Base-by-base conservation (phyloP, 2,329 filamentous ascomycete genomes). In the Ophiostoma ulmi region DNA sequence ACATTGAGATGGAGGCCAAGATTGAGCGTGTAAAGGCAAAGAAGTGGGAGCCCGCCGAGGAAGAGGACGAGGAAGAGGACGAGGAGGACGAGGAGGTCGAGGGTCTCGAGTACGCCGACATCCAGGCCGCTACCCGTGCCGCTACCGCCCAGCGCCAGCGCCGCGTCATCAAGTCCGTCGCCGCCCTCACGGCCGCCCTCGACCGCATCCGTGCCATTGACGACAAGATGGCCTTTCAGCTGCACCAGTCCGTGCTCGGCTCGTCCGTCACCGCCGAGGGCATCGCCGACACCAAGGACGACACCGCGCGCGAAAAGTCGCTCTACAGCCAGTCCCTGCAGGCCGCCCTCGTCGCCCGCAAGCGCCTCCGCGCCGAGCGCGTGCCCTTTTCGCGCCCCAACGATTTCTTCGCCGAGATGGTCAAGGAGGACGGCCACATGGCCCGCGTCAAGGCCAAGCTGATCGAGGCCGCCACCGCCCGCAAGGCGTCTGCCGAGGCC, bases 331-430 rank as follows among this genome's bases (percentile, higher is more conserved):
- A 98, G 82, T 91, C 91, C 67, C 87, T 97, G 55, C 88, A 91
- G 48, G 93, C 93, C 0, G 93, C 90, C 4, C 87, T 89, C 74
- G 82, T 87, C 72, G 95, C 88, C 2, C 90, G 94, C 70, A 80
- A 83, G n/a, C 83, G 89, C 73, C 85, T 99, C 35, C 90, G 91
- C 78, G 89, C 90, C 74, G 94, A 97, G 80, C 90, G 90, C 10
- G 86, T 94, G 0, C 87, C 91, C 7, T 99, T 99, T 81, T 90
- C 92, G 38, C 87, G 95, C 11, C 95, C 95, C 3, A 90, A 88
- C 70, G 95, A 99, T 82, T 99, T 97, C 83, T 99, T 99, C 77
- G 95, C 95, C 64, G 95, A 99, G 85, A 99, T 98, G 94, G 90
- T 97, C 77, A 98, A 98, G 87, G 92, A 90, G 77, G 95, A 99